Conservation (phyloP, 352 stramenopile species). For the Phytophthora aleatoria region DNA sequence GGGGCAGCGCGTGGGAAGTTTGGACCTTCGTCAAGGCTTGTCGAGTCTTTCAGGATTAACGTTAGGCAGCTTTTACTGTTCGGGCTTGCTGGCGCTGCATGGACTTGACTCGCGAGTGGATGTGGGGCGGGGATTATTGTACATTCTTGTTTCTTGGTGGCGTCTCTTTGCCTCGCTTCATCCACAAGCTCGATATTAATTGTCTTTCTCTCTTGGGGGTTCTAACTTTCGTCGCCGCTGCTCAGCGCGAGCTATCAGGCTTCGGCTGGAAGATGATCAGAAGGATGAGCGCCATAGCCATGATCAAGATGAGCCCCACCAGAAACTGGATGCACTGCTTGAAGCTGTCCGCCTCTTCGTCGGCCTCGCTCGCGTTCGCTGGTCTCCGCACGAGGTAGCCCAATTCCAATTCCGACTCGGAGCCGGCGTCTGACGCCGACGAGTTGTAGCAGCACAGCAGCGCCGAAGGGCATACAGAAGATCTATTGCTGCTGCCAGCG, state of each 20-base stretch:
- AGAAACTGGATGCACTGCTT: constrained; percentile 78
- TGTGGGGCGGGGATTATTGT: constrained; percentile 17
- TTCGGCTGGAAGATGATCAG: constrained; percentile 70
- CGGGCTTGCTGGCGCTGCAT: neutral
- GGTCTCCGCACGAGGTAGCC: constrained; percentile 37
- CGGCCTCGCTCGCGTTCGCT: constrained; percentile 16
- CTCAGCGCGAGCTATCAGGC: constrained; percentile 24
- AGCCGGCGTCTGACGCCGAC: constrained; percentile 26
- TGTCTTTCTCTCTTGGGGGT: constrained; percentile 1
- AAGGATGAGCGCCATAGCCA: constrained; percentile 65
- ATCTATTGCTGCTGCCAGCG: neutral
- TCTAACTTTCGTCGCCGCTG: neutral
- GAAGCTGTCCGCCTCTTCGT: constrained; percentile 56
- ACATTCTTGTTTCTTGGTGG: constrained; percentile 30
- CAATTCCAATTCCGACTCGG: constrained; percentile 57
- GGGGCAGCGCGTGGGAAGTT: neutral
- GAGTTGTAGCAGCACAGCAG: constrained; percentile 33
- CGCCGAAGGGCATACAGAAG: neutral
- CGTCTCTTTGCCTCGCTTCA: constrained; percentile 12
- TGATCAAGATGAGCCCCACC: constrained; percentile 70
- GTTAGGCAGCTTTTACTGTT: constrained; percentile 24
- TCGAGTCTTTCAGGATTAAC: neutral
- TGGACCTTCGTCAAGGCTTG: no score
- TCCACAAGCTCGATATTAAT: constrained; percentile 1
- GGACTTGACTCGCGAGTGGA: constrained; percentile 9